Conservation (phyloP, 805 yeast genomes). For the Ogataea polymorpha region DNA sequence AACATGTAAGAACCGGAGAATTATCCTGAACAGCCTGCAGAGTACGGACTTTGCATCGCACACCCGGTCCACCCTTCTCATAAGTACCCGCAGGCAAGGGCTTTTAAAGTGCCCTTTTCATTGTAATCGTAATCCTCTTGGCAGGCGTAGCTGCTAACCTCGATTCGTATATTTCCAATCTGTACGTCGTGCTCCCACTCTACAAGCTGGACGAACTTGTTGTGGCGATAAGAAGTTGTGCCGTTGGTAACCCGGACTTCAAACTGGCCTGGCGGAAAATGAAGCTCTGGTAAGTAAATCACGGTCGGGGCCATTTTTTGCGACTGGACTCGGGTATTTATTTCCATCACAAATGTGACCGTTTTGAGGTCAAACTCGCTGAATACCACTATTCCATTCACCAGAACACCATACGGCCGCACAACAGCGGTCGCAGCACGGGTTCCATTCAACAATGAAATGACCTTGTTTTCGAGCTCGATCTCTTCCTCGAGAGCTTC, state of each 20-base stretch:
- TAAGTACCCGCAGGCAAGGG: conserved; percentile 33
- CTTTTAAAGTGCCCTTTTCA: conserved; percentile 28
- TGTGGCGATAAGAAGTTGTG: conserved; percentile 41
- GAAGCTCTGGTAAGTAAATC: conserved; percentile 70
- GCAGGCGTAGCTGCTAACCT: conserved; percentile 13
- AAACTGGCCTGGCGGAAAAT: conserved; percentile 52
- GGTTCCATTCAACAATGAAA: conserved; percentile 44
- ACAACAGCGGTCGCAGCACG: conserved; percentile 73
- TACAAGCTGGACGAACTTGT: conserved; percentile 50
- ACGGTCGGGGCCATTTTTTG: conserved; percentile 42
- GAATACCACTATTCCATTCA: conserved; percentile 53
- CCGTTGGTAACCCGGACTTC: conserved; percentile 58
- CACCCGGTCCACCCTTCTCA: conserved; percentile 11
- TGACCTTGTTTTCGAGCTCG: conserved; percentile 16
- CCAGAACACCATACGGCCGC: conserved; percentile 70
- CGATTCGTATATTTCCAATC: conserved; percentile 24
- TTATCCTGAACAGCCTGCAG: conserved; percentile 31
- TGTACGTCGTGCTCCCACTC: conserved; percentile 64
- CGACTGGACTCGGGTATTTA: conserved; percentile 32
- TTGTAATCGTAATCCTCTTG: conserved; percentile 11
- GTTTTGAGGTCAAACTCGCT: conserved; percentile 58
- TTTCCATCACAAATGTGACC: conserved; percentile 45
- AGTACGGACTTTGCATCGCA: conserved; percentile 17
- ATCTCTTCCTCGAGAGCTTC: conserved; percentile 12
- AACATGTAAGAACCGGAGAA: conserved; percentile 17